Base-by-base conservation (phyloP, 805 yeast genomes). In the Candida xyloterini region DNA sequence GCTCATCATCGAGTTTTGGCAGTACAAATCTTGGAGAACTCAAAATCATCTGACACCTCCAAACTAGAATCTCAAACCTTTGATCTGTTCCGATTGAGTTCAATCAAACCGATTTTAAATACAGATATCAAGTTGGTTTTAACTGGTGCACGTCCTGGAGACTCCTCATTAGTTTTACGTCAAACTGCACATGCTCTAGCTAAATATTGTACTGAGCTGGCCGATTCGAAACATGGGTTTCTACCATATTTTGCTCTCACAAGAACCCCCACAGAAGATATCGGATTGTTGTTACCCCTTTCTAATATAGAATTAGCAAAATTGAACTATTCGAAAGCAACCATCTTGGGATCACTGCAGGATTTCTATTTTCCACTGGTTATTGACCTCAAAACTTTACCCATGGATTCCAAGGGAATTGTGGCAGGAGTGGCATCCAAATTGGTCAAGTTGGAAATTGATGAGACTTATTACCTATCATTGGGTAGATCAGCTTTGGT, bases 401-500 rank as follows among this genome's bases (percentile, higher is more conserved):
- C 85, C 0, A 57, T 75, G 13, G 80, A 80, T 55, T 65, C 78
- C 7, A 77, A 79, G 15, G 87, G 87, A 28, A 78, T 81, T 34
- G 84, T 79, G 2, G 79, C 84, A 0, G 83, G 84, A 1, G 68
- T 81, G 15, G 84, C 86, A 0, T 62, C 74, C 27, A 67, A 64
- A 39, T 56, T 80, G 16, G 51, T 73, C 15, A 49, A 43, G 8
- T 41, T 43, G 14, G 56, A 51, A 8, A 55, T 67, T 3, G 66
- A 66, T 33, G 80, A 73, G 47, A 75, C 76, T 77, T 72, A 72
- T 51, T 81, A 79, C 48, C 59, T 81, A 15, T 75, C 82, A 15
- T 74, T 81, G 63, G 84, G 81, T 7, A 60, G 69, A 39, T 70
- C 81, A 1, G 83, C 78, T 4, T 66, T 80, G 9, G 76, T 81